Evolutionary conservation across 2,329 filamentous ascomycete species (phyloP).

Genomic region (Phoma sp.): DNA sequence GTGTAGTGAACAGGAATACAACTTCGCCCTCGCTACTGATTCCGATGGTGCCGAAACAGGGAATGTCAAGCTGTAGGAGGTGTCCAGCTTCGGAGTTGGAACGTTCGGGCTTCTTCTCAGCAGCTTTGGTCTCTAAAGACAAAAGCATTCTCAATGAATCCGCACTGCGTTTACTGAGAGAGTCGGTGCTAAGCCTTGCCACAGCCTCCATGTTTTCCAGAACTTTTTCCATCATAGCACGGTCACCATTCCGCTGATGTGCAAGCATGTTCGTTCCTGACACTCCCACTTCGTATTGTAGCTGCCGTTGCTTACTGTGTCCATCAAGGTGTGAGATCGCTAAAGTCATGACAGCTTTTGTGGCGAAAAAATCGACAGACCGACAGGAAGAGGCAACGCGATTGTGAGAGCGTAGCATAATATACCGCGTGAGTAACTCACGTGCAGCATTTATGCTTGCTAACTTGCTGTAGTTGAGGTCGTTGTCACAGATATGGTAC

Average conservation of each 20-base stretch:
- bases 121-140: constrained; percentile 34
- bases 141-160: background rate
- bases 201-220: background rate
- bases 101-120: constrained; percentile 8
- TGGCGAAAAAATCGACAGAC: background rate
- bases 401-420: background rate
- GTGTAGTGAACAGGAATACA: background rate
- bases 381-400: background rate
- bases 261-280: background rate
- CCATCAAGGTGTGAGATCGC: background rate
- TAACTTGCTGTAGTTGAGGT: background rate
- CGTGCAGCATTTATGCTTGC: background rate
- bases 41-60: background rate
- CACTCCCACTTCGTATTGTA: no score
- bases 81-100: background rate
- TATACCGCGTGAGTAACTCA: background rate
- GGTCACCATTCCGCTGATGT: background rate
- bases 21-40: background rate
- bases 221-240: background rate
- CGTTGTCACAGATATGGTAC: background rate
- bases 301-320: background rate
- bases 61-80: background rate
- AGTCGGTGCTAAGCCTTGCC: background rate
- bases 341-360: background rate
- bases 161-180: background rate